phyloP scores from a whole-genome alignment of 116 monocot species.

The Trichopus zeylanicus region DNA sequence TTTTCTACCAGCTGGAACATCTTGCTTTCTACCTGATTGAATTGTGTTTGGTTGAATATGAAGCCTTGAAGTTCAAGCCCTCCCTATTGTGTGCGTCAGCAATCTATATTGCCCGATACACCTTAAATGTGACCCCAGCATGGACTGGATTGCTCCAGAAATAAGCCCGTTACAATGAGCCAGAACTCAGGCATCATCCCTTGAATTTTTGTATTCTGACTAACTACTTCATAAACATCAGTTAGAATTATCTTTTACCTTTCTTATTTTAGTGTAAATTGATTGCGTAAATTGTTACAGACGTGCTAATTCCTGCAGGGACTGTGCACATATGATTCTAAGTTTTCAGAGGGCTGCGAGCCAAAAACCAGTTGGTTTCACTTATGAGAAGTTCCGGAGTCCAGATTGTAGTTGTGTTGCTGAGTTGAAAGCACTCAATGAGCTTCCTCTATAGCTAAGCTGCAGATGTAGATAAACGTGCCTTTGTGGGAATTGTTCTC shows the following conservation, averaged over 20 bases:
- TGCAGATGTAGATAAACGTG: not conserved
- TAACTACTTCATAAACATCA: not conserved
- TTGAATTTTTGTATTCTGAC: not conserved
- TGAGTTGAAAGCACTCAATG: conserved; percentile 12
- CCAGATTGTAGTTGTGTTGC: conserved; percentile 22
- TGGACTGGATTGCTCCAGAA: conserved; percentile 38
- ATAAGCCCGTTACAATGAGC: conserved; percentile 28
- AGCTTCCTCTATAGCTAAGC: conserved; percentile 15
- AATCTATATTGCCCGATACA: conserved; percentile 53
- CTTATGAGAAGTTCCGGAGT: conserved; percentile 29
- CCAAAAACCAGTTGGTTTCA: conserved; percentile 10
- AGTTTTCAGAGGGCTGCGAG: conserved; percentile 26
- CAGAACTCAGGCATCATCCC: conserved; percentile 30
- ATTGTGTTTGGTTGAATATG: conserved; percentile 49
- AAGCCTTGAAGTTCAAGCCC: conserved; percentile 48
- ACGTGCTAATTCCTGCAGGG: conserved; percentile 17
- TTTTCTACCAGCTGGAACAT: conserved; percentile 34
- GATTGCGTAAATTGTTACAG: not conserved
- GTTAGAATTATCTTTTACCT: not conserved
- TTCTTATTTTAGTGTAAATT: too few relatives aligned
- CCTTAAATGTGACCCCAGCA: conserved; percentile 19
- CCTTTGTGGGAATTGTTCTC: too few relatives aligned
- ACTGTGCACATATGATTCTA: conserved; percentile 32
- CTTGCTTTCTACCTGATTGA: conserved; percentile 62
- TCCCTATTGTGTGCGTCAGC: conserved; percentile 57